Evolutionary conservation across 2,329 filamentous ascomycete species (phyloP).

Genomic region (Talaromyces albobiverticillius): DNA sequence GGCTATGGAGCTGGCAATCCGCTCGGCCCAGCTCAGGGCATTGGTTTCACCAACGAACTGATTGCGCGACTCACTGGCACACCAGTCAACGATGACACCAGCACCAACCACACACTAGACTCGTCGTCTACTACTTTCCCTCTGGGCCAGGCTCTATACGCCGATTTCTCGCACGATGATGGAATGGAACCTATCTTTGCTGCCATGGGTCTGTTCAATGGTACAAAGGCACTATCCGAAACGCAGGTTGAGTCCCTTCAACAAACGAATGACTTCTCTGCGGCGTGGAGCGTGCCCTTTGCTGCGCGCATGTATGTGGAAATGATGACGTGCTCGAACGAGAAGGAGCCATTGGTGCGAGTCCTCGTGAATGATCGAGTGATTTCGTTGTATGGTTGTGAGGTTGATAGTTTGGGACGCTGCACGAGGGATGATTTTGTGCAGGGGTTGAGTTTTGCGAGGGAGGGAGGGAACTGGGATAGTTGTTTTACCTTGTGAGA

Average conservation of each 20-base stretch:
- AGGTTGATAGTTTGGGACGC: slow-evolving; percentile 65
- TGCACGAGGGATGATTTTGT: slow-evolving; percentile 71
- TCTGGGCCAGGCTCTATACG: slow-evolving; percentile 65
- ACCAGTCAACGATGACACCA: slow-evolving; percentile 67
- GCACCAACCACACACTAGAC: slow-evolving; percentile 75
- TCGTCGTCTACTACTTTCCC: slow-evolving; percentile 67
- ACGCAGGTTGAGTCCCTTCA: slow-evolving; percentile 47
- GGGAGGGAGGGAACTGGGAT: slow-evolving; percentile 69
- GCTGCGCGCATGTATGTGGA: slow-evolving; percentile 78
- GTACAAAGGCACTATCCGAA: slow-evolving; percentile 55
- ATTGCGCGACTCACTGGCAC: slow-evolving; percentile 70
- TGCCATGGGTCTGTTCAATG: slow-evolving; percentile 75
- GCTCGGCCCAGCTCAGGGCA: slow-evolving; percentile 78
- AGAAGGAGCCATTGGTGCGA: slow-evolving; percentile 67
- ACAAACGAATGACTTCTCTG: slow-evolving; percentile 66
- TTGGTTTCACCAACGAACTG: slow-evolving; percentile 84
- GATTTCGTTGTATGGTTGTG: slow-evolving; percentile 67
- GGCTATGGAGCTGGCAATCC: slow-evolving; percentile 73
- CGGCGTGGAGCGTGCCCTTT: slow-evolving; percentile 82
- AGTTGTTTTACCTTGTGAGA: slow-evolving; percentile 11
- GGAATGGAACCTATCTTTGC: slow-evolving; percentile 74
- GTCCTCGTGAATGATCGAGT: slow-evolving; percentile 83
- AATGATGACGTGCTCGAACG: slow-evolving; percentile 67
- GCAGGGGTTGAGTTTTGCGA: slow-evolving; percentile 70
- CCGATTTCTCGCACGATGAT: slow-evolving; percentile 91